Evolutionary conservation across 129 eudicot genomes (phyloP).

Genomic region (Calendula officinalis): DNA sequence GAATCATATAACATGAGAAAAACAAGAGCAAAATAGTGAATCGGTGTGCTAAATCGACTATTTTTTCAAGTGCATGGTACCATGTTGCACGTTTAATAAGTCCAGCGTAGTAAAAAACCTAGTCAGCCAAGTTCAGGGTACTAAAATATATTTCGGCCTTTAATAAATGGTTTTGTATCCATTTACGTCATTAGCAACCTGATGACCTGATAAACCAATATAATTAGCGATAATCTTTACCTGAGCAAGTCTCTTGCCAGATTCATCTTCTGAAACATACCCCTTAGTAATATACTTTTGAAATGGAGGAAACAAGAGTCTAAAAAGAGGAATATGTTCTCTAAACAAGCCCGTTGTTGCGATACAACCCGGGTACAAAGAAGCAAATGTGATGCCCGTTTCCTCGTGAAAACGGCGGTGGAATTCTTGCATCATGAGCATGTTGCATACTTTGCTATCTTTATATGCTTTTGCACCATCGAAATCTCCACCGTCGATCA

Average conservation of each 20-base stretch:
- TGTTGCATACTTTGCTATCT: conserved; percentile 91
- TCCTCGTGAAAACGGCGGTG: conserved; percentile 89
- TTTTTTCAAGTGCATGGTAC: too few species aligned
- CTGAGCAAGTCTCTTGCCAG: conserved; percentile 96
- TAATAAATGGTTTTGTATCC: too few species aligned
- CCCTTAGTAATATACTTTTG: conserved; percentile 91
- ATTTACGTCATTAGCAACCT: neutral
- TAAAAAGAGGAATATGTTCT: conserved; percentile 84
- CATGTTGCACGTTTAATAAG: too few species aligned
- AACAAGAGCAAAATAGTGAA: too few species aligned
- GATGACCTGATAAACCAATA: neutral
- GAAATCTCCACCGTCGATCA: conserved; percentile 81
- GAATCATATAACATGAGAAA: too few species aligned
- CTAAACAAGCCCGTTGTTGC: conserved; percentile 91
- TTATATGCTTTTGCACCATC: conserved; percentile 95
- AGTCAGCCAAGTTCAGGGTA: too few species aligned
- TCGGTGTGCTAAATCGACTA: too few species aligned
- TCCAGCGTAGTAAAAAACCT: too few species aligned
- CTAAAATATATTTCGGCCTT: too few species aligned
- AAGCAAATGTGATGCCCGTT: conserved; percentile 82
- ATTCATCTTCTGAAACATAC: conserved; percentile 75
- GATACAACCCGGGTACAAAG: conserved; percentile 92
- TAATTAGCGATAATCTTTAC: conserved; percentile 25
- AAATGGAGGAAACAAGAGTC: conserved; percentile 89
- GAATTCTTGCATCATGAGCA: conserved; percentile 95